Base-by-base conservation (phyloP, 2,329 filamentous ascomycete genomes). In the Arthrobotrys entomopaga region DNA sequence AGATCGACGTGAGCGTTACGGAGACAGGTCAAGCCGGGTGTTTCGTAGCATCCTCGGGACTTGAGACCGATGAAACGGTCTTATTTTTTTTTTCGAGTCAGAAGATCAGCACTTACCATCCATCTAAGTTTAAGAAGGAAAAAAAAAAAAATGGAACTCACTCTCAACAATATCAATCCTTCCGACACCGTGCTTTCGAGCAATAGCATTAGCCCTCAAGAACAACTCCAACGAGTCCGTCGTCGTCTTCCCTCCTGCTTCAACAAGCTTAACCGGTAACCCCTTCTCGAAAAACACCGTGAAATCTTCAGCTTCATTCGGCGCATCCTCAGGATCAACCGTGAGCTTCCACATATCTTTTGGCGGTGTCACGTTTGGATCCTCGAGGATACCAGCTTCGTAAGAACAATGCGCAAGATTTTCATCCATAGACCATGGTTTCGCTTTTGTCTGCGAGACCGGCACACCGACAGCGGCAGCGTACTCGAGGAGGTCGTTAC, bases 321-420 rank as follows among this genome's bases (percentile, higher is more conserved):
- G 90, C 1, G 90, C 91, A 75, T 88, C 86, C 76, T 86, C 82
- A 46, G 90, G 90, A 79, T 90, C 89, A 69, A 86, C 82, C 69
- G 89, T 90, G 79, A 89, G 84, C 79, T 88, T 93, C 91, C 91
- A 94, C 88, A 94, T 91, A 81, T 93, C 90, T 78, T 86, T 84
- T 65, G 91, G 90, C 42, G 91, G 87, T 71, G 89, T 88, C 78
- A 86, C 83, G 80, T 86, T 82, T 49, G 85, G 85, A 77, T 88
- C 87, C 82, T 91, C 90, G 71, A 92, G 85, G 76, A 89, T 89
- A 80, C 91, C 91, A 59, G 89, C 89, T 84, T 96, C 92, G 82
- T 95, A 96, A 75, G 84, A 86, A 85, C 89, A 91, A 83, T 94
- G 91, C 65, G 89, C 90, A 78, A 91, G 80, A 83, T 92, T 91